Evolutionary conservation across 73 alveolate genomes (phyloP).

Genomic region (Paramecium sexaurelia): DNA sequence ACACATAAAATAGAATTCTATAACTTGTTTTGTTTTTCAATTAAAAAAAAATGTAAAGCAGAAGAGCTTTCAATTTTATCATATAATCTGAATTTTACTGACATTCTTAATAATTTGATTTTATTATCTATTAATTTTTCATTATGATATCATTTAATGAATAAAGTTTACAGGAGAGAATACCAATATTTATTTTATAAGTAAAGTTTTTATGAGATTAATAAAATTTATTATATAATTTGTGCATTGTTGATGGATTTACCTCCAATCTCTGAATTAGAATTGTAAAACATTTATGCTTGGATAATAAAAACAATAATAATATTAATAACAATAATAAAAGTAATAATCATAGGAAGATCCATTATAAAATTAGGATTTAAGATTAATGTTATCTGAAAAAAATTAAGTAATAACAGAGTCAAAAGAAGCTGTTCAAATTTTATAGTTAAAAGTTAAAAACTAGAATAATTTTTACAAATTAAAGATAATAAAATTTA

Average conservation of each 20-base stretch:
- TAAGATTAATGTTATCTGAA: slow-evolving; percentile 63
- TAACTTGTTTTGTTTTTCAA: too few species aligned
- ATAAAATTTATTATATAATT: neutral
- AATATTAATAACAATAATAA: slow-evolving; percentile 3
- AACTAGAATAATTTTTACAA: slow-evolving; percentile 76
- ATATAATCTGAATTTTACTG: neutral
- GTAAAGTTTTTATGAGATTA: neutral
- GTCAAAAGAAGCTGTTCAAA: slow-evolving; percentile 80
- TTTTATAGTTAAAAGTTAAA: slow-evolving; percentile 77
- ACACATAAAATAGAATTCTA: too few species aligned
- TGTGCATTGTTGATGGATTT: neutral
- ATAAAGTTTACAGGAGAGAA: neutral
- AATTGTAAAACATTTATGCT: neutral
- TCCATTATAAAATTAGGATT: neutral
- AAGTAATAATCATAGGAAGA: neutral
- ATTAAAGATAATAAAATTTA: slow-evolving; percentile 78
- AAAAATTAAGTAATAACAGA: slow-evolving; percentile 75
- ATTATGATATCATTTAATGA: neutral
- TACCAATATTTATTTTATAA: neutral
- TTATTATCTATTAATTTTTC: neutral
- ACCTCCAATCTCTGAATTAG: slow-evolving; percentile 7
- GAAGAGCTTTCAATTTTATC: too few species aligned
- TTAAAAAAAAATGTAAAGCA: too few species aligned
- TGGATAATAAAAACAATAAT: slow-evolving; percentile 12
- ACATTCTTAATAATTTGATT: neutral